Evolutionary conservation across 768 basidiomycete species (phyloP), one percentile per base, ranked within the genome.

Genomic region (Russula emetica): DNA sequence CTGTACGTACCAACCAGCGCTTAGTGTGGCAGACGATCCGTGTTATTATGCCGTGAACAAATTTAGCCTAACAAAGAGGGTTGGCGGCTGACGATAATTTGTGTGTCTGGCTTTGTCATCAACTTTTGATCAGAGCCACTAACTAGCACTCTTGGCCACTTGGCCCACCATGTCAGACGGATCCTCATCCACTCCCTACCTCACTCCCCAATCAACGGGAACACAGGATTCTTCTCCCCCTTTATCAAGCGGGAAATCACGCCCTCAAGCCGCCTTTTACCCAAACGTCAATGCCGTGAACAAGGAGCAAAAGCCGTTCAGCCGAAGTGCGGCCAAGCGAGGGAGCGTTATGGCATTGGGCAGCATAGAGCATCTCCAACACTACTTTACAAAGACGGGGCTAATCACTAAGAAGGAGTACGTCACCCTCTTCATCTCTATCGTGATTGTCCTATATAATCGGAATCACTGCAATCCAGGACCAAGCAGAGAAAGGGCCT

Each of bases 291-390:
- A 85, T 72, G 78, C 86, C 9, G 71, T 79, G 14, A 88, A 86
- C 73, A 92, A 90, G 72, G 84, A 83, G 0, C 79, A 83, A 74
- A 94, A 93, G 68, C 90, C 92, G 2, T 95, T 94, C 80, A 90
- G 89, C 69, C 79, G 89, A 66, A 92, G 90, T 64, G 95, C 95
- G 0, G 92, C 92, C 5, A 96, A 94, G 76, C 84, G 95, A 49
- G 91, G 93, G 74, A 93, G 90, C 69, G 94, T 98, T 22, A 89
- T 95, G 85, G 85, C 92, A 0, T 76, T 98, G 20, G 94, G 94
- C n/a, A 94, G 92, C 72, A 98, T 98, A 69, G 90, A 96, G 72
- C 92, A 97, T 73, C 82, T 98, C 47, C 95, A 98, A 75, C 88
- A 94, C 71, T 95, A 94, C 72, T 98, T 95, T 71, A 92, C 90